phyloP scores from a whole-genome alignment of 768 basidiomycete genomes.

The Tephrocybe sp. region DNA sequence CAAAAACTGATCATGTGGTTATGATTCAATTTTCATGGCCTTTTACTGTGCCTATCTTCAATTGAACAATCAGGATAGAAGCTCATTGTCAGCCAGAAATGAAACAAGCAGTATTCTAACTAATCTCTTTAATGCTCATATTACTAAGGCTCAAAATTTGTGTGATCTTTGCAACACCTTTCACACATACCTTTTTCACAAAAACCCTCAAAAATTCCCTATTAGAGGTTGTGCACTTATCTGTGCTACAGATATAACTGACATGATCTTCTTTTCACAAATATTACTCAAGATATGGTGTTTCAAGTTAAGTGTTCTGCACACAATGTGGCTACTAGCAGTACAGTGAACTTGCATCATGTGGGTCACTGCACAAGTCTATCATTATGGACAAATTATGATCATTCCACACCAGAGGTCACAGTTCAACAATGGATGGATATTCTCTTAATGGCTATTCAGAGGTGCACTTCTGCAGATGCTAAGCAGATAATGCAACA shows the following conservation, averaged over 20 bases:
- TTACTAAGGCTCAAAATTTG: background rate
- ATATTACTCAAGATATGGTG: no score
- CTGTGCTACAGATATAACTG: background rate
- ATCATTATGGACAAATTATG: background rate
- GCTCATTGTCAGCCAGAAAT: background rate
- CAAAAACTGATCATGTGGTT: background rate
- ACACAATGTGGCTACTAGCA: constrained; percentile 9
- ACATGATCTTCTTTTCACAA: no score
- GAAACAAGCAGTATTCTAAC: background rate
- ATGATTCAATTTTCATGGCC: constrained; percentile 1
- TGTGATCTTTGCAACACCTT: background rate
- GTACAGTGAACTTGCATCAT: constrained; percentile 20
- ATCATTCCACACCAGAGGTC: background rate
- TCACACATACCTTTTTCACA: background rate
- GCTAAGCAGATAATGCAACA: background rate
- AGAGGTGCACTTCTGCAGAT: no score
- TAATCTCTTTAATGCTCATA: background rate
- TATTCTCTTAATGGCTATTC: background rate
- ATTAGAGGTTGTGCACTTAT: background rate
- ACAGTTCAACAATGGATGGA: background rate
- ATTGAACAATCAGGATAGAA: background rate
- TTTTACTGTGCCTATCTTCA: background rate
- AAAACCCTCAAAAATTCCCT: background rate
- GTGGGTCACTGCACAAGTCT: constrained; percentile 21
- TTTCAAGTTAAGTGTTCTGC: background rate